These are phyloP conservation scores for Aspergillus jensenii DNA, from an alignment of 2,329 filamentous ascomycete genomes.

Conservation along the genomic window DNA sequence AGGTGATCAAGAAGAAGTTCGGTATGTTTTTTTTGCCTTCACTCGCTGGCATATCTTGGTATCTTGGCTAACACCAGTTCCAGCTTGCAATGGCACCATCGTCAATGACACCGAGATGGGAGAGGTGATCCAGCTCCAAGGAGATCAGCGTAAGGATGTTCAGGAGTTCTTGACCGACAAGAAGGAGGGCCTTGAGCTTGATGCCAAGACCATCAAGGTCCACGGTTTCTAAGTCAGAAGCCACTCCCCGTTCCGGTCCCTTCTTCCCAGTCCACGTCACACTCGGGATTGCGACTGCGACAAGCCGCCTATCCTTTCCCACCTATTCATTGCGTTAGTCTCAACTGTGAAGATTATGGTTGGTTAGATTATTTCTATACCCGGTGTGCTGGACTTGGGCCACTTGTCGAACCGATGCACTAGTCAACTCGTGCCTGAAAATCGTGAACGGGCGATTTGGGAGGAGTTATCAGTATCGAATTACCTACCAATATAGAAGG, in stretches of 20 bases:
- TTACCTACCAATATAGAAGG: conserved; percentile 10
- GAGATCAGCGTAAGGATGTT: conserved; percentile 98
- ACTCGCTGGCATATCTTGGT: not conserved
- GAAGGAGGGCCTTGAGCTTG: conserved; percentile 89
- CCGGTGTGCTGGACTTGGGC: conserved; percentile 32
- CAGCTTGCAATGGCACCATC: conserved; percentile 99
- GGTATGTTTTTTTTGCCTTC: conserved; percentile 53
- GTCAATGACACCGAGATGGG: conserved; percentile 95
- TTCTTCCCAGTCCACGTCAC: conserved; percentile 42
- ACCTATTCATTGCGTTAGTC: conserved; percentile 20
- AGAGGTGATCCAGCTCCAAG: conserved; percentile 99
- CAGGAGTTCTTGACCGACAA: conserved; percentile 96
- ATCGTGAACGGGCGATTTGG: conserved; percentile 22
- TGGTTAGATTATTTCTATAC: conserved; percentile 25
- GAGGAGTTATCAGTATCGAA: conserved; percentile 15
- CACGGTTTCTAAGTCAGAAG: conserved; percentile 52
- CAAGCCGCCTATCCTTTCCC: conserved; percentile 27
- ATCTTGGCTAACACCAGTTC: conserved; percentile 19
- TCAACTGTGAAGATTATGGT: conserved; percentile 20
- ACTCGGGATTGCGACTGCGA: conserved; percentile 36
- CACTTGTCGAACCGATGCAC: conserved; percentile 29
- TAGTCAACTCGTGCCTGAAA: conserved; percentile 22
- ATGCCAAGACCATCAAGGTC: conserved; percentile 93
- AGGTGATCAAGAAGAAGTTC: conserved; percentile 99
- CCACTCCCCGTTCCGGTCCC: conserved; percentile 44